These are phyloP conservation scores for Rhizopus stolonifer DNA, from an alignment of 371 early-diverging fungal species.

Conservation along the genomic window DNA sequence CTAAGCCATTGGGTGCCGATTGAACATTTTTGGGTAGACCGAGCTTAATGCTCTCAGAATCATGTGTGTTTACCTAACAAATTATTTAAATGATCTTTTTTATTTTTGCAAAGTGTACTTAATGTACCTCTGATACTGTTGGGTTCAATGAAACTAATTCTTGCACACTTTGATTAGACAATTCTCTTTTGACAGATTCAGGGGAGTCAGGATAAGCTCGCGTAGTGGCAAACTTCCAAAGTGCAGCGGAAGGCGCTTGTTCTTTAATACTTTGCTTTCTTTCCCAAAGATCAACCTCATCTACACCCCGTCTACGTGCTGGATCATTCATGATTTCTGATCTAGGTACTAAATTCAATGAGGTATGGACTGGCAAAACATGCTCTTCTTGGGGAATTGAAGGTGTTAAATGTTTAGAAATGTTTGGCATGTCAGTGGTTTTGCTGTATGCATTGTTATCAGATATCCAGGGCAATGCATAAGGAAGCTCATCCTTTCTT, in stretches of 20 bases:
- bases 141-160: neutral
- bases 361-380: conserved; percentile 19
- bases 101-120: neutral
- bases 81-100: neutral
- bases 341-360: conserved; percentile 39
- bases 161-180: neutral
- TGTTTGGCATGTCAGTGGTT: neutral
- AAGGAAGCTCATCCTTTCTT: neutral
- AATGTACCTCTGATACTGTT: neutral
- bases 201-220: conserved; percentile 26
- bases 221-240: conserved; percentile 15
- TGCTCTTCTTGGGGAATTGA: neutral
- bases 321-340: conserved; percentile 39
- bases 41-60: neutral
- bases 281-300: conserved; percentile 45
- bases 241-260: neutral
- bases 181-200: conserved; percentile 10
- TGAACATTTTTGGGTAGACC: conserved; percentile 19
- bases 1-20: conserved; percentile 22
- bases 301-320: conserved; percentile 39
- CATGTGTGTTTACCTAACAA: neutral
- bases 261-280: conserved; percentile 20
- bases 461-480: neutral
- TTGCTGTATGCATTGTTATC: neutral
- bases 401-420: neutral